Evolutionary conservation across 805 yeast genomes (phyloP).

Genomic region (Saturnispora gosingensis): DNA sequence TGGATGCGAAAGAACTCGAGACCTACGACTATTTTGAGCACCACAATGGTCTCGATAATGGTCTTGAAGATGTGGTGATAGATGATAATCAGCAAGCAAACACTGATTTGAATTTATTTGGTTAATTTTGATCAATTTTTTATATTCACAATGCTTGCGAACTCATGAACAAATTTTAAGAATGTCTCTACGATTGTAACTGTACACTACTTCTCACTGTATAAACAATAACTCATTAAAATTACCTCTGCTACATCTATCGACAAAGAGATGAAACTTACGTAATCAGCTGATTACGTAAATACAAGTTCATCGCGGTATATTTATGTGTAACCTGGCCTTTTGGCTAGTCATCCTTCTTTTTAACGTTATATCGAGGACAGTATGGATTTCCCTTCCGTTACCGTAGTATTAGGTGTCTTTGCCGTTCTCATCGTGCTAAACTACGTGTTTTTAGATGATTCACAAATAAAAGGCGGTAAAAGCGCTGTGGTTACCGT

Average conservation of each 20-base stretch:
- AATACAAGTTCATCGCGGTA: background rate
- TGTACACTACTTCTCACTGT: background rate
- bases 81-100: background rate
- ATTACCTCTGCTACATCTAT: background rate
- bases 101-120: slow-evolving; percentile 15
- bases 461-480: background rate
- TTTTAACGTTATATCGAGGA: background rate
- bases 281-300: background rate
- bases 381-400: slow-evolving; percentile 32
- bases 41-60: slow-evolving; percentile 10
- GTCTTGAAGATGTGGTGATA: slow-evolving; percentile 2
- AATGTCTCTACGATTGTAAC: background rate
- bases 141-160: background rate
- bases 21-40: slow-evolving; percentile 22
- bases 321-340: background rate
- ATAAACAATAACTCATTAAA: background rate
- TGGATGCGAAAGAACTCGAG: slow-evolving; percentile 4
- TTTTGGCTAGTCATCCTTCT: background rate
- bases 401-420: slow-evolving; percentile 36
- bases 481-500: slow-evolving; percentile 30
- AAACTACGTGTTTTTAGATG: slow-evolving; percentile 51
- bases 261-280: background rate
- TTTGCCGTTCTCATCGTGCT: slow-evolving; percentile 48
- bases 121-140: background rate
- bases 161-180: background rate